Conservation (phyloP, 2,329 filamentous ascomycete species). For the Clonostachys rosea region DNA sequence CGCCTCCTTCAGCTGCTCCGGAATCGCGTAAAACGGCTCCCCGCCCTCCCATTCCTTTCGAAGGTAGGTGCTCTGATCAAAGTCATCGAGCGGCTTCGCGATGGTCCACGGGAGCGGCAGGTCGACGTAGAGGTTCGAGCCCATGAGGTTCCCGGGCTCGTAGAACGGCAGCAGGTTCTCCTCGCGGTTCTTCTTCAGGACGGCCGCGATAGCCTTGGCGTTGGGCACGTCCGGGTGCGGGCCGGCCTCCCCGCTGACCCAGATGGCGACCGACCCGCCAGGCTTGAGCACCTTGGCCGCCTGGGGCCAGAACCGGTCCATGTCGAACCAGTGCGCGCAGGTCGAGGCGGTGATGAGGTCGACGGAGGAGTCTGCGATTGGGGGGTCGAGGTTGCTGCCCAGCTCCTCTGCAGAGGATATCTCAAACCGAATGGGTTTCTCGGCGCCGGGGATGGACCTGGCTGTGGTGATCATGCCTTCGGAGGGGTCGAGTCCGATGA, state of each 20-base stretch:
- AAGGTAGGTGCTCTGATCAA: constrained; percentile 30
- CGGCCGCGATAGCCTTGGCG: constrained; percentile 24
- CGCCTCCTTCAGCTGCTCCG: constrained; percentile 8
- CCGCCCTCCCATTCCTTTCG: constrained; percentile 35
- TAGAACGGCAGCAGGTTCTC: constrained; percentile 29
- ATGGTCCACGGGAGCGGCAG: constrained; percentile 44
- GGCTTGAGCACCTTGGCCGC: constrained; percentile 44
- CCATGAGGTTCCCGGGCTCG: constrained; percentile 34
- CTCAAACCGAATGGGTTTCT: constrained; percentile 27
- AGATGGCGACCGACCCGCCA: constrained; percentile 58
- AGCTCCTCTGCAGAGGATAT: constrained; percentile 39
- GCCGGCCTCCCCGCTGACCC: constrained; percentile 23
- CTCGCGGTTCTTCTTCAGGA: constrained; percentile 12
- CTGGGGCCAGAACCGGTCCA: constrained; percentile 24
- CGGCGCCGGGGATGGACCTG: constrained; percentile 15
- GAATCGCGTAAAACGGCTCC: constrained; percentile 17
- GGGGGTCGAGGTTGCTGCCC: constrained; percentile 16
- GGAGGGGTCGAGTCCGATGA: constrained; percentile 45
- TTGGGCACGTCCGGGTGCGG: not conserved
- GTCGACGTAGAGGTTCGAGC: constrained; percentile 29
- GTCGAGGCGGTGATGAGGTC: constrained; percentile 50
- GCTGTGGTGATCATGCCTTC: constrained; percentile 48
- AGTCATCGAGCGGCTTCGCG: constrained; percentile 17
- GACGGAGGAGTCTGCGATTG: constrained; percentile 26
- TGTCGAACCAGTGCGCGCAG: constrained; percentile 63